A percentile compares a stretch with the other conserved stretches of the same genome.
Evolutionary conservation across 352 stramenopile genomes (phyloP).

Genomic region (Globisporangium splendens): DNA sequence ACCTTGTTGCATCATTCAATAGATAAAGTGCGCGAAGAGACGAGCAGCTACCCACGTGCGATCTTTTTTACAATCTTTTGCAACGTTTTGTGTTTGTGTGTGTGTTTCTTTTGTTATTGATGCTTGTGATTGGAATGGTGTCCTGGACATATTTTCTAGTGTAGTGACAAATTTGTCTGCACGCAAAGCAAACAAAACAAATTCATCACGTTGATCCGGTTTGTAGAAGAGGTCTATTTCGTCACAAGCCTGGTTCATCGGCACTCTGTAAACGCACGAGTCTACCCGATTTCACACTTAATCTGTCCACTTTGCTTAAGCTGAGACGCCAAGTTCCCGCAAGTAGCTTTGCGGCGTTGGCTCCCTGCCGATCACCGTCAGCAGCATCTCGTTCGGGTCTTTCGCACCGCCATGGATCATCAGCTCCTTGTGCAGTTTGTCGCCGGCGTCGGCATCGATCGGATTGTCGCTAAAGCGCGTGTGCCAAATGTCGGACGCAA

Average conservation of each 20-base stretch:
- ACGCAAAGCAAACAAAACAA: no score
- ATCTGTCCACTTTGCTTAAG: not conserved
- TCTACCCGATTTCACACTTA: not conserved
- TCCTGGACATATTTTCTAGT: no score
- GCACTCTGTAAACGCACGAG: no score
- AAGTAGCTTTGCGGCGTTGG: constrained; percentile 66
- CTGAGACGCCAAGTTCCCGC: constrained; percentile 62
- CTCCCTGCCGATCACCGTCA: constrained; percentile 54
- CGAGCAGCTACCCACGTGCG: not conserved
- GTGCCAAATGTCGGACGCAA: constrained; percentile 88
- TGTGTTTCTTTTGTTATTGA: not conserved
- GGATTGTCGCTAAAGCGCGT: constrained; percentile 61
- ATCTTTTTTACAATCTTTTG: not conserved
- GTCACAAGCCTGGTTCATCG: no score
- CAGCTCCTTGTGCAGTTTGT: constrained; percentile 63
- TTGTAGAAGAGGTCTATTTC: no score
- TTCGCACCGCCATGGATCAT: constrained; percentile 86
- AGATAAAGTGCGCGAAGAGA: constrained; percentile 22
- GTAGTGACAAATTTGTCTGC: no score
- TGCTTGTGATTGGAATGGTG: not conserved
- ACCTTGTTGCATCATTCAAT: constrained; percentile 71
- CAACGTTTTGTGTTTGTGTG: not conserved
- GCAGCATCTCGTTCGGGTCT: constrained; percentile 82
- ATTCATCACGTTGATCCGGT: no score
- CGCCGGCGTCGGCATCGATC: constrained; percentile 52